A percentile compares a stretch with the other conserved stretches of the same genome.
Conservation (phyloP, 2,329 filamentous ascomycete genomes). For the Paramyrothecium roridum region DNA sequence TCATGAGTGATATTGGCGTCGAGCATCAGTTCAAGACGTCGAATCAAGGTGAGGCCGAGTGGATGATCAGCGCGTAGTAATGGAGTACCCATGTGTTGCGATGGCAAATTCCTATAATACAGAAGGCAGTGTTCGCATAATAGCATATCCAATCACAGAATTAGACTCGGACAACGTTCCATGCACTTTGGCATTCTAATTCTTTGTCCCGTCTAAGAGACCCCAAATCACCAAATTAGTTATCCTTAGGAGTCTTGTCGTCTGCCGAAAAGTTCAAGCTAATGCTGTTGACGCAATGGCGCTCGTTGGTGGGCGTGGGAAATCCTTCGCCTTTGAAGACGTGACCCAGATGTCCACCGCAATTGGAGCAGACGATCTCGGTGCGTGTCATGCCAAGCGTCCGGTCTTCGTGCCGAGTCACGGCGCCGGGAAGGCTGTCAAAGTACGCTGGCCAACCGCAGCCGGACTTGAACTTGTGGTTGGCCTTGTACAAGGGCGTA, state of each 20-base stretch:
- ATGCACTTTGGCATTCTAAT: no score
- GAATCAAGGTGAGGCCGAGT: no score
- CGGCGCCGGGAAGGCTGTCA: constrained; percentile 88
- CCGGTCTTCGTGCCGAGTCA: constrained; percentile 75
- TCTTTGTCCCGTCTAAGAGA: no score
- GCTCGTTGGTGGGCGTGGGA: constrained; percentile 83
- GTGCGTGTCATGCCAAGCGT: constrained; percentile 79
- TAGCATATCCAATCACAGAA: no score
- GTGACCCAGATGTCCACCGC: constrained; percentile 91
- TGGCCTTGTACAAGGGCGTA: constrained; percentile 85
- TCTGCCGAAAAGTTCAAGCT: constrained; percentile 77
- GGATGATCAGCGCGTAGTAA: no score
- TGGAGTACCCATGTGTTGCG: no score
- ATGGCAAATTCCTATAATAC: no score
- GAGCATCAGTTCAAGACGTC: no score
- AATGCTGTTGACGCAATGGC: constrained; percentile 94
- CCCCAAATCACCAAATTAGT: background rate
- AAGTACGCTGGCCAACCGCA: constrained; percentile 99
- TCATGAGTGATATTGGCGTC: no score
- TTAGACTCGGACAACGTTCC: background rate
- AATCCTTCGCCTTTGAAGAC: constrained; percentile 91
- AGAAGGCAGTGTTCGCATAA: no score
- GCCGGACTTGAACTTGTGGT: constrained; percentile 92
- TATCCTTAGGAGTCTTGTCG: constrained; percentile 45
- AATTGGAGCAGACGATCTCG: constrained; percentile 93